Evolutionary conservation across 176 grass and related monocot genomes (phyloP).

Genomic region (Rhynchospora tenuis): DNA sequence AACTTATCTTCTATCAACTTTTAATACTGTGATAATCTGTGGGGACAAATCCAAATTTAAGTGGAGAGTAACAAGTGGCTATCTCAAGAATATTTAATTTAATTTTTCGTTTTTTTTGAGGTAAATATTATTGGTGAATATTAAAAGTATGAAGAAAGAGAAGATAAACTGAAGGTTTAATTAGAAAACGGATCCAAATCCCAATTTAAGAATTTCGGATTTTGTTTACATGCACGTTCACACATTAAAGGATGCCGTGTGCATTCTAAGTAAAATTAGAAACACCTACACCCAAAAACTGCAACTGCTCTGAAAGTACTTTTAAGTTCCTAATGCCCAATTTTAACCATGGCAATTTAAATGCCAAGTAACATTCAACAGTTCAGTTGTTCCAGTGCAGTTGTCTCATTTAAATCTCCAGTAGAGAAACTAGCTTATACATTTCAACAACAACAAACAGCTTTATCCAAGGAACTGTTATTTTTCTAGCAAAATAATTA

Average conservation of each 20-base stretch:
- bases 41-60: background rate
- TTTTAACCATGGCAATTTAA: constrained; percentile 24
- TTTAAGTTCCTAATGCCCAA: constrained; percentile 2
- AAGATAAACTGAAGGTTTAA: background rate
- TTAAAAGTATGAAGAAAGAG: background rate
- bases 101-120: too few relatives aligned
- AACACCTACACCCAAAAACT: background rate
- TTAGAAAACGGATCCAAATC: background rate
- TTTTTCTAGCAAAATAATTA: constrained; percentile 11
- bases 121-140: background rate
- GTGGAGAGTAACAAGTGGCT: background rate
- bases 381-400: constrained; percentile 17
- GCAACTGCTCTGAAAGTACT: background rate
- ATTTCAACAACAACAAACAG: constrained; percentile 15
- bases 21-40: background rate
- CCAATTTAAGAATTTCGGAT: background rate
- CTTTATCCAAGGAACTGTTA: background rate
- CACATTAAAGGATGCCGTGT: background rate
- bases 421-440: constrained; percentile 19
- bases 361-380: constrained; percentile 27
- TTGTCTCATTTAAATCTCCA: constrained; percentile 22
- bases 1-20: background rate
- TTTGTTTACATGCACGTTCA: background rate
- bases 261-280: background rate
- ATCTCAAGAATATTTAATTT: background rate